These are phyloP conservation scores for Colletotrichum eleusines DNA, from an alignment of 2,329 filamentous ascomycete genomes.

Conservation along the genomic window DNA sequence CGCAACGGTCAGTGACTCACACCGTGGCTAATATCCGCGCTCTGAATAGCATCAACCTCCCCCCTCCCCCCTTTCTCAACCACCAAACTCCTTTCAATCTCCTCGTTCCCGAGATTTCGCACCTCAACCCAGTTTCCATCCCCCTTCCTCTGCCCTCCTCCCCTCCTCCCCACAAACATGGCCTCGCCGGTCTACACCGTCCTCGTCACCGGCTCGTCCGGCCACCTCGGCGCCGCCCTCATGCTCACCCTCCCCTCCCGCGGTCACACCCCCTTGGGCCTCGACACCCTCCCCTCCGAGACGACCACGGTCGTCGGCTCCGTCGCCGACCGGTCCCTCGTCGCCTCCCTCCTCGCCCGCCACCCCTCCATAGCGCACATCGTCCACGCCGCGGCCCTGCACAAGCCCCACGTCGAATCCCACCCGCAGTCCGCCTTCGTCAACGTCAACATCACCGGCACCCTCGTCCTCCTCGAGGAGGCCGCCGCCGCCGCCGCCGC, in stretches of 20 bases:
- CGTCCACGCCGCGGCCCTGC: slow-evolving; percentile 60
- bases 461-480: slow-evolving; percentile 56
- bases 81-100: not conserved
- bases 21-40: not conserved
- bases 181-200: slow-evolving; percentile 44
- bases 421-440: slow-evolving; percentile 59
- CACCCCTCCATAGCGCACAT: slow-evolving; percentile 54
- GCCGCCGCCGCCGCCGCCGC: slow-evolving; percentile 46
- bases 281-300: slow-evolving; percentile 56
- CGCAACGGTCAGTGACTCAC: slow-evolving; percentile 7
- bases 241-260: slow-evolving; percentile 56
- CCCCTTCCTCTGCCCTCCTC: not conserved
- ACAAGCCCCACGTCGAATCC: slow-evolving; percentile 61
- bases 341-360: slow-evolving; percentile 49
- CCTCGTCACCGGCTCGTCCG: slow-evolving; percentile 61
- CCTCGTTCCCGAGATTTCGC: not conserved
- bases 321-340: slow-evolving; percentile 52
- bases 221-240: slow-evolving; percentile 60
- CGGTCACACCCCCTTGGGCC: slow-evolving; percentile 56
- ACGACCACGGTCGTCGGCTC: slow-evolving; percentile 54
- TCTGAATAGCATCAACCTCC: not conserved
- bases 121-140: not conserved
- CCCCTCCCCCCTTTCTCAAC: not conserved
- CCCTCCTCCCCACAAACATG: not conserved
- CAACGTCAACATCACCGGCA: slow-evolving; percentile 59